Base-by-base conservation (phyloP, 495 filamentous ascomycete genomes). In the Neurospora sp. region DNA sequence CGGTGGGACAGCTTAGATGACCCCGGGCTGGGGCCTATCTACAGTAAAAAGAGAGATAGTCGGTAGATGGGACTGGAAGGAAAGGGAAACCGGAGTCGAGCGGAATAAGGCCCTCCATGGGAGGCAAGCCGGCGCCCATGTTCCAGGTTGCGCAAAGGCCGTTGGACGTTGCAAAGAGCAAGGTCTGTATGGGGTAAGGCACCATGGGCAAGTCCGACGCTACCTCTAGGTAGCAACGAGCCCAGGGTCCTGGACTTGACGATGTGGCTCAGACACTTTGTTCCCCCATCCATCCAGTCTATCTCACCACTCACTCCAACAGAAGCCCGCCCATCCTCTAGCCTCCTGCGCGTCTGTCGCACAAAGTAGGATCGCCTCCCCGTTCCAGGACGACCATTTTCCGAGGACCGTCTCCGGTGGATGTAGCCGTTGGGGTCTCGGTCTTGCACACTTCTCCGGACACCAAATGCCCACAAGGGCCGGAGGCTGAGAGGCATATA, bases 281-380 rank as follows among this genome's bases (percentile, higher is more conserved):
- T 62, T 59, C 54, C 23, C n/a, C 44, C 54, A 23, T 27, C 20
- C 48, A 27, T 59, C 48, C 48, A 14, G 54, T 62, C 12, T 3
- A 31, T 62, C 27, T 66, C 54, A 62, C 54, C 48, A 59, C 23
- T 62, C 54, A 3, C 54, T 62, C 54, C 54, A 66, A 66, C 54
- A 66, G 54, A 66, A 66, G 54, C 27, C 27, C 14, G 54, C 54
- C 72, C 62, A 59, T 76, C 71, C 71, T 70, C 70, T 76, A 74
- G 72, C 70, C 40, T 74, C n/a, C 72, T 74, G 72, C 75, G 20
- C 39, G 70, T 73, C 39, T 73, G 72, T 72, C 48, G 72, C 75
- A 71, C 69, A 46, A 37, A 66, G 71, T 66, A 18, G 54, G 54
- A 35, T 66, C 54, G 54, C 14, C 54, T 66, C 54, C 54, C 54